These are phyloP conservation scores for Hygrophorus russula DNA, from an alignment of 768 basidiomycete genomes.

Conservation along the genomic window DNA sequence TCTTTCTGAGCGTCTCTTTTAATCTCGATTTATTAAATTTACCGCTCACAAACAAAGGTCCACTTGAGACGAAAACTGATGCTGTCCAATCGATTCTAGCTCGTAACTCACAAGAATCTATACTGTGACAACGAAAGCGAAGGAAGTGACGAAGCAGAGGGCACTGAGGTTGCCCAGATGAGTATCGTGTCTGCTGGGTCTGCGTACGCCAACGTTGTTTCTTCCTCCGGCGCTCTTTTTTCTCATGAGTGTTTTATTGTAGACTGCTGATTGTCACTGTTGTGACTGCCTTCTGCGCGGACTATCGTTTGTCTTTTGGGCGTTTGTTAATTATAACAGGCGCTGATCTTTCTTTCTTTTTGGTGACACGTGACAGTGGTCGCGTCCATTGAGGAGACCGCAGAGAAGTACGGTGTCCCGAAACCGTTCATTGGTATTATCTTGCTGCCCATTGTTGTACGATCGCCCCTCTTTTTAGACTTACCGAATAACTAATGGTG, in stretches of 20 bases:
- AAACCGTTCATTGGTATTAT: slow-evolving; percentile 83
- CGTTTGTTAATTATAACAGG: background rate
- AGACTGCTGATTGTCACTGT: slow-evolving; percentile 69
- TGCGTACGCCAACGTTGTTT: slow-evolving; percentile 35
- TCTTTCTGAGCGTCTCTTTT: too few species aligned
- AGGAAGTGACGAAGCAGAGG: slow-evolving; percentile 26
- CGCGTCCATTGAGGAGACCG: slow-evolving; percentile 87
- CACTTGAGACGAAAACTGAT: background rate
- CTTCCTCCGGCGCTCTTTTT: slow-evolving; percentile 1
- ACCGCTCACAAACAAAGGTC: too few species aligned
- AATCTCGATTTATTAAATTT: too few species aligned
- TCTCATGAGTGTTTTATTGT: background rate
- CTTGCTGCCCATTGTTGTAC: slow-evolving; percentile 76
- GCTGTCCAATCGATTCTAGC: slow-evolving; percentile 24
- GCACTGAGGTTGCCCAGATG: slow-evolving; percentile 32
- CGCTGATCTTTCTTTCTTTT: background rate
- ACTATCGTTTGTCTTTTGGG: slow-evolving; percentile 50
- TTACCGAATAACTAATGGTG: background rate
- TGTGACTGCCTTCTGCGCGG: slow-evolving; percentile 81
- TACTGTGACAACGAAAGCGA: slow-evolving; percentile 28
- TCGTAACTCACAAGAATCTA: slow-evolving; percentile 59
- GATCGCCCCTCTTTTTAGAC: background rate
- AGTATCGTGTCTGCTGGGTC: slow-evolving; percentile 52
- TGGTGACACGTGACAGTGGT: slow-evolving; percentile 47
- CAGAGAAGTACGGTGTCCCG: slow-evolving; percentile 67